Evolutionary conservation across 208 protist species (phyloP).

Genomic region (Phytomonas sp.): DNA sequence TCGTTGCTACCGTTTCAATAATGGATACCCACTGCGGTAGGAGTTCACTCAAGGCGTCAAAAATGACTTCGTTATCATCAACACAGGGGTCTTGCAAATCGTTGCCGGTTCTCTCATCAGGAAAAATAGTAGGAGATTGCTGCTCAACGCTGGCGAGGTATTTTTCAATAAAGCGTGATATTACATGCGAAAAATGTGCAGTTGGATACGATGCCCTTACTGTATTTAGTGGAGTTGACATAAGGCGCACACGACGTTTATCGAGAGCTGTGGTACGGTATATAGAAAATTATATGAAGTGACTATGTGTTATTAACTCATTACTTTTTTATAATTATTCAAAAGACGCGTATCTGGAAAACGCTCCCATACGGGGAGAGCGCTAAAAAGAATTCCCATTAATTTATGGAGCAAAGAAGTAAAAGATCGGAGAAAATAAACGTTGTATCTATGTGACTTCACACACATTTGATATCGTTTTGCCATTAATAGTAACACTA

Average conservation of each 20-base stretch:
- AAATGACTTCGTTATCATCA: neutral
- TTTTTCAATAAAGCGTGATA: neutral
- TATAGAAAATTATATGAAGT: neutral
- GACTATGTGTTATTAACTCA: neutral
- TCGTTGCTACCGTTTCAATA: neutral
- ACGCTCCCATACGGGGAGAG: neutral
- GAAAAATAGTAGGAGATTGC: neutral
- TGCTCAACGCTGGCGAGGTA: neutral
- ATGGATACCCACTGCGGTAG: neutral
- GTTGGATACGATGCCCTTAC: neutral
- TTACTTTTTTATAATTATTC: neutral
- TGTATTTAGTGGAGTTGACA: neutral
- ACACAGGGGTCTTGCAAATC: neutral
- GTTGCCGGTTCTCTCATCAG: neutral
- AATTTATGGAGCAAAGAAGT: neutral
- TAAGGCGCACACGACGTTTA: neutral
- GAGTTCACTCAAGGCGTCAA: neutral
- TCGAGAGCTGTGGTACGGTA: neutral
- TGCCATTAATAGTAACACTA: neutral
- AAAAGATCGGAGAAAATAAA: neutral
- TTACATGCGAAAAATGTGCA: neutral
- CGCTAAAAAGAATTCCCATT: neutral
- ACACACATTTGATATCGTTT: neutral
- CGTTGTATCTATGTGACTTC: neutral
- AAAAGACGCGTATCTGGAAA: neutral